A percentile compares a stretch with the other conserved stretches of the same genome.
phyloP scores from a whole-genome alignment of 1,284 basidiomycete species.

The Tilletia caries region DNA sequence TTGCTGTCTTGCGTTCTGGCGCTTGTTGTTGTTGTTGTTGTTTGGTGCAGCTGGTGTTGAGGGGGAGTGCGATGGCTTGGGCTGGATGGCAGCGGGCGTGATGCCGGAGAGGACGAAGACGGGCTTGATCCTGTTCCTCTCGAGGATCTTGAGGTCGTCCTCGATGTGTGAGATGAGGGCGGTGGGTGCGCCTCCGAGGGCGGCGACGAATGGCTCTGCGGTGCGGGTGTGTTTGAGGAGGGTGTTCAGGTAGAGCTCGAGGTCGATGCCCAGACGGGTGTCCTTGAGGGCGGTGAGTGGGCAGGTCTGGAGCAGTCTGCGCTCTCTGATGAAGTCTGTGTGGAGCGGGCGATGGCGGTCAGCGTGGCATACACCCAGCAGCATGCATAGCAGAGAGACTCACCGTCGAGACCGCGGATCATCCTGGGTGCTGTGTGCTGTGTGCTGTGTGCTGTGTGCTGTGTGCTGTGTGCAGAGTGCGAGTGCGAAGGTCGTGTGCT shows the following conservation, averaged over 20 bases:
- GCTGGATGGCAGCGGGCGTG: slow-evolving; percentile 51
- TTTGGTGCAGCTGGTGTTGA: slow-evolving; percentile 53
- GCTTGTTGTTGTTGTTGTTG: not conserved
- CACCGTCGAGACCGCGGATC: slow-evolving; percentile 8
- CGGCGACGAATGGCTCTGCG: slow-evolving; percentile 63
- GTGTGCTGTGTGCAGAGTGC: too few relatives aligned
- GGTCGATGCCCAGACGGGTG: slow-evolving; percentile 94
- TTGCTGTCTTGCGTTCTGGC: slow-evolving; percentile 13
- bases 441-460: not conserved
- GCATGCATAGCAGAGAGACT: not conserved
- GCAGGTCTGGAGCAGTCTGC: slow-evolving; percentile 78
- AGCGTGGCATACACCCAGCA: slow-evolving; percentile 57
- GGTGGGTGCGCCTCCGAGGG: slow-evolving; percentile 87
- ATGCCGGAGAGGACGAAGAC: slow-evolving; percentile 90
- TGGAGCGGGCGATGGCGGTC: slow-evolving; percentile 61
- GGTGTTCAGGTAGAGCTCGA: slow-evolving; percentile 78
- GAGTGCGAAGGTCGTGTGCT: not conserved
- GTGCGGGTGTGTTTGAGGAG: slow-evolving; percentile 71
- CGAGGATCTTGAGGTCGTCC: slow-evolving; percentile 80
- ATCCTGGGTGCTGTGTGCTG: not conserved
- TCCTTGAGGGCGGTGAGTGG: slow-evolving; percentile 80
- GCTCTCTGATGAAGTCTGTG: slow-evolving; percentile 64
- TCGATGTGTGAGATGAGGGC: slow-evolving; percentile 68
- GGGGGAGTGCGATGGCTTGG: slow-evolving; percentile 55
- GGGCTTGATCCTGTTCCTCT: slow-evolving; percentile 88